These are phyloP conservation scores for Oidiodendron maius DNA, from an alignment of 495 filamentous ascomycete species.

Conservation along the genomic window DNA sequence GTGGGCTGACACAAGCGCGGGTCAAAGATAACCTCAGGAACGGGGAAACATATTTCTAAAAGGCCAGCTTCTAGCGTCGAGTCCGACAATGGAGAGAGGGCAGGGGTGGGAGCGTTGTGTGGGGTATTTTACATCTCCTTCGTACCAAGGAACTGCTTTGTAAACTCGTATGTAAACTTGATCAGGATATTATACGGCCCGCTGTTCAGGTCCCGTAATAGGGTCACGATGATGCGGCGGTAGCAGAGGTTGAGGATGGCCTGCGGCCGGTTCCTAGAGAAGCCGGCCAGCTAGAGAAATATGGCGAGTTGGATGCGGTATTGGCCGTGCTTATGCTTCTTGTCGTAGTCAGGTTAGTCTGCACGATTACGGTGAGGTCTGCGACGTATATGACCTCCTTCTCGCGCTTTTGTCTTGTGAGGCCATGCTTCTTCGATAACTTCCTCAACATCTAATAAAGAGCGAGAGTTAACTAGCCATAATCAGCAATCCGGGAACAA, in stretches of 20 bases:
- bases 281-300: slow-evolving; percentile 7
- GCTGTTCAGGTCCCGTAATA: slow-evolving; percentile 28
- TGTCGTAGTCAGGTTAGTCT: slow-evolving; percentile 12
- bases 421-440: slow-evolving; percentile 11
- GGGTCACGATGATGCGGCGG: slow-evolving; percentile 19
- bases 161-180: slow-evolving; percentile 29
- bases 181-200: slow-evolving; percentile 27
- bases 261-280: slow-evolving; percentile 11
- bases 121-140: slow-evolving; percentile 31
- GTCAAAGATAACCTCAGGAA: slow-evolving; percentile 30
- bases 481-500: slow-evolving; percentile 11
- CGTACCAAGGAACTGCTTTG: slow-evolving; percentile 25
- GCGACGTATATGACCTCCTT: slow-evolving; percentile 9
- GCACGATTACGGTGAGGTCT: slow-evolving; percentile 4
- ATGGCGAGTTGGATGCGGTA: slow-evolving; percentile 5
- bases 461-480: no score
- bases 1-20: slow-evolving; percentile 20
- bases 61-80: background rate
- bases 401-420: slow-evolving; percentile 8
- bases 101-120: background rate
- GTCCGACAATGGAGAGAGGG: background rate
- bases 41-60: slow-evolving; percentile 29
- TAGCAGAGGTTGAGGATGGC: slow-evolving; percentile 11
- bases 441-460: slow-evolving; percentile 7
- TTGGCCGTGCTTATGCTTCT: slow-evolving; percentile 5